Conservation (phyloP, 306 rosid genomes). For the Pterocarpus santalinus region DNA sequence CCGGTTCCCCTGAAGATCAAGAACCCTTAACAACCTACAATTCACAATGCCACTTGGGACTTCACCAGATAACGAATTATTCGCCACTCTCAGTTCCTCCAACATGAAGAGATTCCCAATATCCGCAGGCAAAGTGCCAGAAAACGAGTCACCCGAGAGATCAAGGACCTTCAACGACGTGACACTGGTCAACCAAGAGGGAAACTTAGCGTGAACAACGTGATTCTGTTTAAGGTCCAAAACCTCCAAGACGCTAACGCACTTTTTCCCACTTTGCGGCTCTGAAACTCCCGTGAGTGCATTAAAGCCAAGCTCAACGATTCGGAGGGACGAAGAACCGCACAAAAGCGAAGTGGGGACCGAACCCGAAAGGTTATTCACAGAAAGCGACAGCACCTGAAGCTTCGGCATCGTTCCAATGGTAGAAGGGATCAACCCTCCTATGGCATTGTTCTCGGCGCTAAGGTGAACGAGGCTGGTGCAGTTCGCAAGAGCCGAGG, state of each 20-base stretch:
- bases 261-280: conserved; percentile 57
- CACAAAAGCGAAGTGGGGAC: conserved; percentile 72
- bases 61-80: conserved; percentile 67
- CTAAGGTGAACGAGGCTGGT: conserved; percentile 65
- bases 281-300: conserved; percentile 68
- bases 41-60: conserved; percentile 65
- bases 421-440: conserved; percentile 74
- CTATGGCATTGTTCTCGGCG: conserved; percentile 66
- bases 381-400: conserved; percentile 70
- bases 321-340: conserved; percentile 54
- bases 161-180: conserved; percentile 61
- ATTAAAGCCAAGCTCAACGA: conserved; percentile 65
- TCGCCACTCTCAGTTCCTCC: conserved; percentile 58
- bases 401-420: conserved; percentile 69
- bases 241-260: conserved; percentile 59
- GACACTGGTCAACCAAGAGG: conserved; percentile 68
- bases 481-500: conserved; percentile 78
- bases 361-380: conserved; percentile 66
- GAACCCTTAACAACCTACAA: conserved; percentile 60
- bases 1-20: conserved; percentile 70
- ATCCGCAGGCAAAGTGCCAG: conserved; percentile 59
- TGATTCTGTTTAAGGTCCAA: conserved; percentile 65
- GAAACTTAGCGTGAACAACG: conserved; percentile 57
- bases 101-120: conserved; percentile 61
- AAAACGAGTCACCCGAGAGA: conserved; percentile 74